A percentile compares a stretch with the other conserved stretches of the same genome.
These are phyloP conservation scores for Verticillium nubilum DNA, from an alignment of 2,329 filamentous ascomycete species.

Conservation along the genomic window DNA sequence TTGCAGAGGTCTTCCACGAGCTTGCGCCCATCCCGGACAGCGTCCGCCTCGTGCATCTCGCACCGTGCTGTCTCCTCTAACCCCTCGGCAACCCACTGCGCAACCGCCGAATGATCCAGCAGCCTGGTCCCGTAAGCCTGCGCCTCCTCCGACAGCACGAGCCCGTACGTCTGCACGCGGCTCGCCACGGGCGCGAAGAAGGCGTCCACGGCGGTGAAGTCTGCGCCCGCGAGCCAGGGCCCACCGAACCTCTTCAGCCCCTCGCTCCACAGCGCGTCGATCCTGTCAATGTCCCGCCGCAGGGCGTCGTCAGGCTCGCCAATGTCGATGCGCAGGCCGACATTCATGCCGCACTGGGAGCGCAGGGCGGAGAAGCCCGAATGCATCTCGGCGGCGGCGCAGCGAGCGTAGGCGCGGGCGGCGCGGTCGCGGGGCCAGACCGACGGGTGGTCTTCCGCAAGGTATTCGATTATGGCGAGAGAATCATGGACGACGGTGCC, in stretches of 20 bases:
- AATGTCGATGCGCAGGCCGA: constrained; percentile 30
- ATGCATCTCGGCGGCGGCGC: constrained; percentile 42
- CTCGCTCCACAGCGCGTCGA: constrained; percentile 30
- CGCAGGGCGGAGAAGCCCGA: constrained; percentile 34
- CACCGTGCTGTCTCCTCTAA: constrained; percentile 31
- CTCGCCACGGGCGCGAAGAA: constrained; percentile 37
- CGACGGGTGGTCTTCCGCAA: constrained; percentile 35
- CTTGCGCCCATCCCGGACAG: constrained; percentile 20
- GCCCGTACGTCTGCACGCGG: constrained; percentile 30
- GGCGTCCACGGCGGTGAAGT: constrained; percentile 33
- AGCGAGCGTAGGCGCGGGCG: constrained; percentile 36
- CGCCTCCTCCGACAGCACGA: constrained; percentile 21
- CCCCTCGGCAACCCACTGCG: constrained; percentile 30
- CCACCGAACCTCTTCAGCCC: constrained; percentile 33
- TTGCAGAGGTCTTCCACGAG: constrained; percentile 21
- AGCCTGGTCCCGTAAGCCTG: constrained; percentile 27
- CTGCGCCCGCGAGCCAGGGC: constrained; percentile 31
- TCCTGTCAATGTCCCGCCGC: constrained; percentile 26
- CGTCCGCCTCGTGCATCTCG: constrained; percentile 29
- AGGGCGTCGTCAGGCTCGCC: constrained; percentile 20
- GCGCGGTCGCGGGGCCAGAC: constrained; percentile 34
- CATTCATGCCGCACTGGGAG: constrained; percentile 36
- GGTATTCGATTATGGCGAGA: constrained; percentile 40
- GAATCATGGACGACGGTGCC: constrained; percentile 34
- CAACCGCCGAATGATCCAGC: constrained; percentile 26